Percentiles rank a stretch among this genome's conserved stretches.
These are phyloP conservation scores for Pelomyxa schiedti DNA, from an alignment of 78 protist genomes.

Conservation along the genomic window DNA sequence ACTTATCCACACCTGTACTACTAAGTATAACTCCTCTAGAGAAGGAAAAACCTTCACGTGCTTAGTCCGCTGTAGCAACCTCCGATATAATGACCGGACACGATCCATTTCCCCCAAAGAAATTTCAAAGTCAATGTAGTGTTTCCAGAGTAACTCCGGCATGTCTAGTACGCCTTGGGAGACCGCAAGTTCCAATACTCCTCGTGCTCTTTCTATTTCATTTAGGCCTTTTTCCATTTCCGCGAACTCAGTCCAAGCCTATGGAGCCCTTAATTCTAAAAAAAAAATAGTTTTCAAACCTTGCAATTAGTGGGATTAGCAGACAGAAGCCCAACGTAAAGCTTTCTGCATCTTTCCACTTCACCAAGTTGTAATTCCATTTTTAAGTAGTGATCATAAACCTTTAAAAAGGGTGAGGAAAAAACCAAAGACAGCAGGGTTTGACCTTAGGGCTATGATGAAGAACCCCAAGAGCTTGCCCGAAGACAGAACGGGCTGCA, in stretches of 20 bases:
- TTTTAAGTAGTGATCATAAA: not conserved
- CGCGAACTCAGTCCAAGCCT: constrained; percentile 38
- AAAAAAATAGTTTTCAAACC: too few species aligned
- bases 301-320: constrained; percentile 15
- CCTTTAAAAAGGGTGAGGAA: too few species aligned
- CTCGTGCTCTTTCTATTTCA: constrained; percentile 65
- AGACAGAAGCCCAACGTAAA: constrained; percentile 27
- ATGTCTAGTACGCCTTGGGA: constrained; percentile 74
- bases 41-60: constrained; percentile 57
- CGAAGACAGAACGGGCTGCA: constrained; percentile 59
- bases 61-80: constrained; percentile 60
- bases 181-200: constrained; percentile 78
- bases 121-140: constrained; percentile 63
- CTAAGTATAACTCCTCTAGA: not conserved
- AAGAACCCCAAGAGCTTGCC: constrained; percentile 19
- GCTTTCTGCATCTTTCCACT: constrained; percentile 22
- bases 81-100: constrained; percentile 59
- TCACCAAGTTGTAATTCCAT: constrained; percentile 32
- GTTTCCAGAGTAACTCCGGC: constrained; percentile 82
- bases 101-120: constrained; percentile 78
- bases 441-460: not conserved
- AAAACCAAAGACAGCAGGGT: too few species aligned
- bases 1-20: constrained; percentile 49
- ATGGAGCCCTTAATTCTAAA: too few species aligned
- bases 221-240: constrained; percentile 71